Evolutionary conservation across 1,284 basidiomycete genomes (phyloP).

Genomic region (Moesziomyces globuligerus): DNA sequence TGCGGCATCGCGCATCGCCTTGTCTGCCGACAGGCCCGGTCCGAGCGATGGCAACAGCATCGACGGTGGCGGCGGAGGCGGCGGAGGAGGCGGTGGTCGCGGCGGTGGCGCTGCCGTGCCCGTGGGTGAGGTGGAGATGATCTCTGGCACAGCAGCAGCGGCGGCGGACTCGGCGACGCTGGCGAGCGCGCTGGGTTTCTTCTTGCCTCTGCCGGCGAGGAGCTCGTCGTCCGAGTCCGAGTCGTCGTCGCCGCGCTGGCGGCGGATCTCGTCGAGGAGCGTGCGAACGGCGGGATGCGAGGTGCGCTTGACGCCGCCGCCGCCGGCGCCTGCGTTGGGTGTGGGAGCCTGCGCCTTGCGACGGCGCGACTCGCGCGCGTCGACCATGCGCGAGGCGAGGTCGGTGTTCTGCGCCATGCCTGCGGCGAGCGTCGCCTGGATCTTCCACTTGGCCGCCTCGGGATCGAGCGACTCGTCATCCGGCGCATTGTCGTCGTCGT

Average conservation of each 20-base stretch:
- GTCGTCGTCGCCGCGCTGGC: constrained; percentile 41
- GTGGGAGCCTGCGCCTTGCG: constrained; percentile 28
- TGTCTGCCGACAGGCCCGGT: constrained; percentile 13
- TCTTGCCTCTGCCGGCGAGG: constrained; percentile 37
- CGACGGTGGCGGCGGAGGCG: constrained; percentile 44
- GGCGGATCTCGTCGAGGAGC: constrained; percentile 57
- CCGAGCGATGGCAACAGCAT: constrained; percentile 30
- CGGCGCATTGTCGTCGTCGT: constrained; percentile 21
- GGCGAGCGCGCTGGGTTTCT: constrained; percentile 19
- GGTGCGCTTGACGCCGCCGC: constrained; percentile 21
- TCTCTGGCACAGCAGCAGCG: neutral
- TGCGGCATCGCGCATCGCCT: constrained; percentile 28
- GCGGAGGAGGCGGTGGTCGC: constrained; percentile 40
- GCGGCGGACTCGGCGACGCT: constrained; percentile 16
- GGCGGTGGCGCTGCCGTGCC: constrained; percentile 29
- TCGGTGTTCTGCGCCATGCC: constrained; percentile 64
- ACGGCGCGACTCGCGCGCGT: constrained; percentile 56
- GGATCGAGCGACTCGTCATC: constrained; percentile 41
- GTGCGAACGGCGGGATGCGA: constrained; percentile 45
- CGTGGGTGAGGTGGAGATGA: neutral
- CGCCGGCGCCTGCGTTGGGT: neutral
- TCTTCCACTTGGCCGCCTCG: constrained; percentile 63
- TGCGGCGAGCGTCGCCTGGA: constrained; percentile 62
- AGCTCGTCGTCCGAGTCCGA: constrained; percentile 50
- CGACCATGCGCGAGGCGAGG: constrained; percentile 61